phyloP scores from a whole-genome alignment of 1,284 basidiomycete species.

The Pascua guehoae region DNA sequence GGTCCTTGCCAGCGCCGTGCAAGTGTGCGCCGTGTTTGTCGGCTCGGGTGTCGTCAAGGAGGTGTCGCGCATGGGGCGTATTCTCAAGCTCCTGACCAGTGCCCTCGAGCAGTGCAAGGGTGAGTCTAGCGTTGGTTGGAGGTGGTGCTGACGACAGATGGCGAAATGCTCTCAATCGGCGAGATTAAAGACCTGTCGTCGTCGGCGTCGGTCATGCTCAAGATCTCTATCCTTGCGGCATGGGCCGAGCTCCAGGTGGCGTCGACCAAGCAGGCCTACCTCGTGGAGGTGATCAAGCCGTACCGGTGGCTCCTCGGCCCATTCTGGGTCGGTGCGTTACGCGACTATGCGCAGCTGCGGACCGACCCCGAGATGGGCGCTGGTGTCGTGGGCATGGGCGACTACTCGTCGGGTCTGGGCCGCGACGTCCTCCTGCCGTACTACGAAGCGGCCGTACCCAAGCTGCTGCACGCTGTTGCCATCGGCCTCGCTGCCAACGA shows the following conservation, averaged over 20 bases:
- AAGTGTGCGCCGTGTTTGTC: conserved; percentile 92
- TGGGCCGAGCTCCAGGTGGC: conserved; percentile 93
- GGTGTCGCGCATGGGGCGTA: conserved; percentile 84
- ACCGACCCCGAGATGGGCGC: conserved; percentile 78
- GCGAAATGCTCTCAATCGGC: conserved; percentile 78
- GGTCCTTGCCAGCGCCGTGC: conserved; percentile 84
- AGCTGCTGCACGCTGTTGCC: conserved; percentile 82
- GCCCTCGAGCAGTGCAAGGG: conserved; percentile 89
- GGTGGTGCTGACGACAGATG: conserved; percentile 55
- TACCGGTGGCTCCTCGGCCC: conserved; percentile 70
- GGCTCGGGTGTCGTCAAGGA: conserved; percentile 94
- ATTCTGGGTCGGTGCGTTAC: conserved; percentile 82
- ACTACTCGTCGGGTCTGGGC: conserved; percentile 78
- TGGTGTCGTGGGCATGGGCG: conserved; percentile 64
- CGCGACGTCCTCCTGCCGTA: conserved; percentile 91
- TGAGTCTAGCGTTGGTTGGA: conserved; percentile 29
- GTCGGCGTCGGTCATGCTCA: conserved; percentile 91
- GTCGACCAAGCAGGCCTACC: conserved; percentile 68
- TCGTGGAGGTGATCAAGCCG: conserved; percentile 77
- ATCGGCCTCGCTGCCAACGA: conserved; percentile 71
- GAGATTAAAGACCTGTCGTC: conserved; percentile 83
- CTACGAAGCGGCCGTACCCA: conserved; percentile 76
- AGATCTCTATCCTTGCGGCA: conserved; percentile 87
- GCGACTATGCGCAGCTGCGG: conserved; percentile 87
- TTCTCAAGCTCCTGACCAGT: conserved; percentile 79